Evolutionary conservation across 2,329 filamentous ascomycete species (phyloP).

Genomic region (Aureobasidium sp.): DNA sequence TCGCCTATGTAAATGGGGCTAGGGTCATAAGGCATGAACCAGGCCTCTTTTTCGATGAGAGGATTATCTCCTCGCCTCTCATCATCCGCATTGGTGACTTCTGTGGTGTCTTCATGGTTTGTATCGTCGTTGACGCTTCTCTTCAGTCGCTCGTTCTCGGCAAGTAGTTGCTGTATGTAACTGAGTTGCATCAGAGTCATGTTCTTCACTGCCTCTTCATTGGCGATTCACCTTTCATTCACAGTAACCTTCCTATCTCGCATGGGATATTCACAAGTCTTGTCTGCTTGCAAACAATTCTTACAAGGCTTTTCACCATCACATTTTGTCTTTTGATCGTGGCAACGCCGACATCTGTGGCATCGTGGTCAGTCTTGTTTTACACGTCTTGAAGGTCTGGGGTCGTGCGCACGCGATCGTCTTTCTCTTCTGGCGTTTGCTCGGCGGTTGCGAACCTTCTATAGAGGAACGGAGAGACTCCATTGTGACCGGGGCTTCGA

Average conservation of each 20-base stretch:
- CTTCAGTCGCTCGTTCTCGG: constrained; percentile 25
- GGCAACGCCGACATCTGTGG: constrained; percentile 14
- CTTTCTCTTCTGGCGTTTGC: constrained; percentile 10
- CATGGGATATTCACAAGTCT: constrained; percentile 22
- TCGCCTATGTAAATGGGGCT: constrained; percentile 31
- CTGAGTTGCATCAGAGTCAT: constrained; percentile 8
- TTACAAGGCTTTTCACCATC: constrained; percentile 27
- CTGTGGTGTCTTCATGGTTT: not conserved
- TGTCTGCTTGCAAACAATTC: constrained; percentile 21
- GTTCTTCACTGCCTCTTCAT: not conserved
- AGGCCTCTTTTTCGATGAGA: constrained; percentile 28
- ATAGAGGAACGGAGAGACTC: constrained; percentile 18
- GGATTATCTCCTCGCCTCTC: constrained; percentile 27
- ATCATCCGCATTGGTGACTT: constrained; percentile 3
- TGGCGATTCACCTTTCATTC: constrained; percentile 19
- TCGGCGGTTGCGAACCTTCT: not conserved
- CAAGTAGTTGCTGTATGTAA: constrained; percentile 24
- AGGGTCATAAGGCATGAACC: constrained; percentile 26
- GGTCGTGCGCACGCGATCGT: constrained; percentile 2
- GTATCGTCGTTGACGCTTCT: not conserved
- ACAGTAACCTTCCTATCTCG: constrained; percentile 26
- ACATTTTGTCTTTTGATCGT: constrained; percentile 26
- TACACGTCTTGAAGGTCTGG: not conserved
- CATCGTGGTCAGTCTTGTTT: not conserved
- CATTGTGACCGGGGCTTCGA: not conserved